Evolutionary conservation across 495 filamentous ascomycete genomes (phyloP).

Genomic region (Aspergillus diversus): DNA sequence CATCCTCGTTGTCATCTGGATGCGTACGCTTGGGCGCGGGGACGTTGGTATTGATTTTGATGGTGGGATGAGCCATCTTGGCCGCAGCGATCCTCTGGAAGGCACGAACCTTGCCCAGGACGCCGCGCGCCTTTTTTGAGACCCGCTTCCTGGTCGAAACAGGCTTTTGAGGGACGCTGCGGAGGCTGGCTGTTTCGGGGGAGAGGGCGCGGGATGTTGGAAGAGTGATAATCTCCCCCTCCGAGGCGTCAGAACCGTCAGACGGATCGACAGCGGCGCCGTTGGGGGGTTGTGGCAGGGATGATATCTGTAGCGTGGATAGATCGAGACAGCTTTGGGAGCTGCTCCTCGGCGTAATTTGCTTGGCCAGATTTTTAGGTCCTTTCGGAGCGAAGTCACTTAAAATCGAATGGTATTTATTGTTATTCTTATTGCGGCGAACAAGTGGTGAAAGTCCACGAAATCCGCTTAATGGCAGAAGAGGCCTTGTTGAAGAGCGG

Average conservation of each 20-base stretch:
- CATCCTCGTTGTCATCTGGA: conserved; percentile 41
- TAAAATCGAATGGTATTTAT: conserved; percentile 7
- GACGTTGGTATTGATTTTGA: conserved; percentile 52
- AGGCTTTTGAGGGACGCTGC: conserved; percentile 36
- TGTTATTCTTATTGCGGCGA: conserved; percentile 14
- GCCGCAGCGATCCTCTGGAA: conserved; percentile 49
- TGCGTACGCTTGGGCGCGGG: conserved; percentile 47
- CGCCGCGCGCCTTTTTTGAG: conserved; percentile 50
- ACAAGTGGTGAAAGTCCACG: conserved; percentile 10
- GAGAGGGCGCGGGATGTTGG: conserved; percentile 40
- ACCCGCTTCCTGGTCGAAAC: conserved; percentile 38
- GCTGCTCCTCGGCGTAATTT: conserved; percentile 51
- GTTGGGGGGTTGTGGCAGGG: conserved; percentile 31
- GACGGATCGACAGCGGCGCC: conserved; percentile 30
- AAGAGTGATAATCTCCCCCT: conserved; percentile 35
- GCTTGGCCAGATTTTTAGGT: conserved; percentile 52
- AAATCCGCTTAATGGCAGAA: neutral
- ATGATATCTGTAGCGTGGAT: conserved; percentile 49
- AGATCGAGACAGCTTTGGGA: conserved; percentile 57
- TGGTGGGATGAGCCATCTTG: conserved; percentile 52
- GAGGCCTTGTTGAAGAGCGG: neutral
- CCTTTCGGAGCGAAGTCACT: conserved; percentile 29
- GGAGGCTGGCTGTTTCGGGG: conserved; percentile 38
- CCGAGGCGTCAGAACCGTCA: conserved; percentile 33
- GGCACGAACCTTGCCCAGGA: conserved; percentile 52